Evolutionary conservation across 441 rosid genomes (phyloP).

Genomic region (Gossypium schwendimanii): DNA sequence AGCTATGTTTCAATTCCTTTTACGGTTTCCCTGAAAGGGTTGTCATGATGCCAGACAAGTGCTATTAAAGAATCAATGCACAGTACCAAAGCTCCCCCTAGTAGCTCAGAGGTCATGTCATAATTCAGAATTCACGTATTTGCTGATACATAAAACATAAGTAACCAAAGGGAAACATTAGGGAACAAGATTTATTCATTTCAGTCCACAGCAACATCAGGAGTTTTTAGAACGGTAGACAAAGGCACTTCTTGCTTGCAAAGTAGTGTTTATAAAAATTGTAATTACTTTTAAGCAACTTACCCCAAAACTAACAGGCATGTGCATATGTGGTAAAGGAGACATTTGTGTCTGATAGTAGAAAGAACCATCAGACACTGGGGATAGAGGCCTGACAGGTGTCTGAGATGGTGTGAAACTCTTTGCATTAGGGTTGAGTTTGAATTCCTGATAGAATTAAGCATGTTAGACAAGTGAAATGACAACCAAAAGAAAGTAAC

Average conservation of each 20-base stretch:
- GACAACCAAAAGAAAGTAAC: neutral
- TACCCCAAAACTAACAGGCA: constrained; percentile 77
- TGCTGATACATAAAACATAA: neutral
- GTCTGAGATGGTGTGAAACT: constrained; percentile 67
- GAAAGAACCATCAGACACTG: constrained; percentile 56
- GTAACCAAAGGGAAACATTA: neutral
- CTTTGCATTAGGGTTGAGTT: constrained; percentile 87
- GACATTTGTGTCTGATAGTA: constrained; percentile 52
- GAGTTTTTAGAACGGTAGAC: neutral
- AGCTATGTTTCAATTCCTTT: neutral
- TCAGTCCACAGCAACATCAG: neutral
- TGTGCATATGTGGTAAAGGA: constrained; percentile 53
- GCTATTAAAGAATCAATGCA: neutral
- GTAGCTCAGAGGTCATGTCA: neutral
- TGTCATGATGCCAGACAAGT: neutral
- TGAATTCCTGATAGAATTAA: constrained; percentile 69
- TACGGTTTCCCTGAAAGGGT: neutral
- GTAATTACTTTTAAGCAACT: constrained; percentile 17
- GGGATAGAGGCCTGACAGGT: constrained; percentile 64
- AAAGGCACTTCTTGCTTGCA: neutral
- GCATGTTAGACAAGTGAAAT: neutral
- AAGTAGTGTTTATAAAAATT: neutral
- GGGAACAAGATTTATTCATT: neutral
- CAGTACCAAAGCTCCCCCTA: neutral
- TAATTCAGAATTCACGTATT: neutral